Base-by-base conservation (phyloP, 805 yeast genomes). In the Lachancea fermentati region DNA sequence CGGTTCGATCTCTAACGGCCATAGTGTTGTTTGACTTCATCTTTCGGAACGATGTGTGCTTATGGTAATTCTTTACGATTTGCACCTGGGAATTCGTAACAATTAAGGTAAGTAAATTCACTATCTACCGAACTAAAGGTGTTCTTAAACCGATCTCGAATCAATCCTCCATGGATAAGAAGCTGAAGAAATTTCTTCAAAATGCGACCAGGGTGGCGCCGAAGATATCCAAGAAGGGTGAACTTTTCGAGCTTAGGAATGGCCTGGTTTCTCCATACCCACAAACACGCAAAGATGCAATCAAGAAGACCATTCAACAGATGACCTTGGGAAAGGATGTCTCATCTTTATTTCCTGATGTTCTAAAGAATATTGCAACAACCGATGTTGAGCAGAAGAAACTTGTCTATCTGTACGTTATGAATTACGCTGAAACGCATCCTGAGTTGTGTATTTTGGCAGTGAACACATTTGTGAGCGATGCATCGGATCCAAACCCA, bases 291-390 rank as follows among this genome's bases (percentile, higher is more conserved):
- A 93, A 93, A 60, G 98, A 93, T 62, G 95, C 98, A 13, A 93
- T 93, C 51, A 95, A 91, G 65, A 76, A 96, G 44, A 96, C 94
- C 15, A 93, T 93, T 57, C 94, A 93, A 43, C 97, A 96, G 44
- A 93, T 93, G 99, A 93, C 98, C 0, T 77, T 88, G 22, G 97
- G 97, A 8, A 93, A 93, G 58, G 98, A 93, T 62, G 97, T 93
- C 17, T 85, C 95, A 14, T 78, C 94, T 2, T 69, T 93, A 41
- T 93, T 93, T 54, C 98, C 99, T 2, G 97, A 93, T 62, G 94
- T 93, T 19, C 70, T 93, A 61, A 94, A 93, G 67, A 93, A 93
- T 65, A 84, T 93, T 51, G 97, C 98, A 40, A 93, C 98, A 1
- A 91, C 85, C 56, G 99, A 93, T 63, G 69, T 93, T 46, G 96